A percentile compares a stretch with the other conserved stretches of the same genome.
These are phyloP conservation scores for Datura wrightii DNA, from an alignment of 257 asterid species.

Conservation along the genomic window DNA sequence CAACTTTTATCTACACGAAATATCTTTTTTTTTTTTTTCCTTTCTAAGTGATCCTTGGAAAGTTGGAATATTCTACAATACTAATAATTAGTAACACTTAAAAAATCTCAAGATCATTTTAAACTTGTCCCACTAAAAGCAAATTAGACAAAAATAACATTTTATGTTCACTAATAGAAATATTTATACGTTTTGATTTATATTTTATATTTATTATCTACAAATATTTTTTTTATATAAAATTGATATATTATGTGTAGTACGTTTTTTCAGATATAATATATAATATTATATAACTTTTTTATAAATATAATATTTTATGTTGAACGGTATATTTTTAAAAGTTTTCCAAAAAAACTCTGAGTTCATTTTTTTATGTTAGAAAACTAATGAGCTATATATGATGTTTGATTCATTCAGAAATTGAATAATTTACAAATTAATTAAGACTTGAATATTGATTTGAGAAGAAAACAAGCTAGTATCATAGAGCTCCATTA, in stretches of 20 bases:
- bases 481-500: background rate
- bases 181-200: too few species aligned
- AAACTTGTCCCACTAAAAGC: background rate
- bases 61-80: background rate
- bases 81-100: background rate
- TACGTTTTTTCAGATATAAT: too few species aligned
- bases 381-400: background rate
- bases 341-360: too few species aligned
- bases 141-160: too few species aligned
- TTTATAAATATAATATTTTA: too few species aligned
- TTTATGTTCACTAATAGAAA: too few species aligned
- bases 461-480: background rate
- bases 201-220: too few species aligned
- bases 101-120: background rate
- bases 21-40: background rate
- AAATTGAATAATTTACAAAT: background rate
- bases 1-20: background rate
- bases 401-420: background rate
- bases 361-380: too few species aligned
- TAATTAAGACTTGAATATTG: background rate
- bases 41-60: background rate
- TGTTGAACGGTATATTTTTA: too few species aligned
- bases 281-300: too few species aligned
- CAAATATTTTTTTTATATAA: too few species aligned
- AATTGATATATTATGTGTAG: too few species aligned